Evolutionary conservation across 305 asterid genomes (phyloP).

Genomic region (Andrographis paniculata): DNA sequence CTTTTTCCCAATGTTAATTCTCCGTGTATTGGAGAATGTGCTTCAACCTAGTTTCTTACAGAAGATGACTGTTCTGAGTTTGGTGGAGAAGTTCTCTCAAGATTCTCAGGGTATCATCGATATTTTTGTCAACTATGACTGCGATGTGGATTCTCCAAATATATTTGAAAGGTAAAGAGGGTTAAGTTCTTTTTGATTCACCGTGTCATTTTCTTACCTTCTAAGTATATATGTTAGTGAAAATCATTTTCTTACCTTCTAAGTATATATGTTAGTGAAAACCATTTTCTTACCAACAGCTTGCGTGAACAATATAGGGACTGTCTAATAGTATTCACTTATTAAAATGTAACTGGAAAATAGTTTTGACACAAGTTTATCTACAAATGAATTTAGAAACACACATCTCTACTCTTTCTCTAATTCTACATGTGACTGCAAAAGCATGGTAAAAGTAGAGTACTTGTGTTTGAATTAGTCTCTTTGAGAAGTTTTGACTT

Average conservation of each 20-base stretch:
- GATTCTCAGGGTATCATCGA: conserved; percentile 82
- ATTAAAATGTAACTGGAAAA: too few species aligned
- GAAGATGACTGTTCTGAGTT: conserved; percentile 86
- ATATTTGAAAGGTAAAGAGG: conserved; percentile 78
- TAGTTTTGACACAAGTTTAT: too few species aligned
- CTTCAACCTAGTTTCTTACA: conserved; percentile 96
- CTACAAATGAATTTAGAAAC: too few species aligned
- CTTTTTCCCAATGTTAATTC: conserved; percentile 95
- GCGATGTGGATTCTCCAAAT: conserved; percentile 98
- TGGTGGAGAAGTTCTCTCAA: conserved; percentile 72
- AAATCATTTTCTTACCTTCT: neutral
- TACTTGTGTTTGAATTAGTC: too few species aligned
- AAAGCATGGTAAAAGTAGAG: too few species aligned
- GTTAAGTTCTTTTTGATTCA: neutral
- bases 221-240: neutral
- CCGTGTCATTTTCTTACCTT: neutral
- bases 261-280: too few species aligned
- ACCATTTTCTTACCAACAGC: neutral
- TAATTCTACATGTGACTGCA: too few species aligned
- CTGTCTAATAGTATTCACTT: too few species aligned
- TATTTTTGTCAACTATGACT: conserved; percentile 89
- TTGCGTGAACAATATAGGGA: too few species aligned
- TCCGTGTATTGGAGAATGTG: conserved; percentile 95
- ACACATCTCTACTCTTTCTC: too few species aligned
- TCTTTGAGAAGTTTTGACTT: too few species aligned